These are phyloP conservation scores for Kluyveromyces starmeri DNA, from an alignment of 805 yeast genomes.

Conservation along the genomic window DNA sequence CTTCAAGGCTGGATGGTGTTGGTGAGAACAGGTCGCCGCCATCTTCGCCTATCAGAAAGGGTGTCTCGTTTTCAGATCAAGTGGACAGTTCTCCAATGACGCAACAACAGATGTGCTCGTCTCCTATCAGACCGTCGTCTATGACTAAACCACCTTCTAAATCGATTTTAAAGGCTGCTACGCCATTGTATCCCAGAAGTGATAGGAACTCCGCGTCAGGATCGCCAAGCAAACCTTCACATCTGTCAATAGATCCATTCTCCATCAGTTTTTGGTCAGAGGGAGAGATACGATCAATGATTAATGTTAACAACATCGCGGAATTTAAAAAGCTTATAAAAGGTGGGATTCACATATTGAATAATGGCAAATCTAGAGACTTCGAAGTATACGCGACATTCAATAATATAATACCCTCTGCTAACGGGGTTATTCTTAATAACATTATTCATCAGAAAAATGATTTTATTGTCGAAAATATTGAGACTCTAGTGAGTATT, in stretches of 20 bases:
- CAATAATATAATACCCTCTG: conserved; percentile 20
- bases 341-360: conserved; percentile 20
- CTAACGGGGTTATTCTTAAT: conserved; percentile 2
- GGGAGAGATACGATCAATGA: conserved; percentile 24
- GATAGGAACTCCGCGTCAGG: background rate
- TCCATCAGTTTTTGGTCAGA: conserved; percentile 19
- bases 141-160: conserved; percentile 16
- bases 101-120: conserved; percentile 5
- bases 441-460: conserved; percentile 14
- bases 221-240: conserved; percentile 4
- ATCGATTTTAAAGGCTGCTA: conserved; percentile 19
- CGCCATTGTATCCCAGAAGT: background rate
- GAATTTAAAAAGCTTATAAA: conserved; percentile 18
- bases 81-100: conserved; percentile 22
- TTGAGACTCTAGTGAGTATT: conserved; percentile 10
- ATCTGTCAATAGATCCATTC: conserved; percentile 9
- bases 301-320: conserved; percentile 12
- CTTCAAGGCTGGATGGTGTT: background rate
- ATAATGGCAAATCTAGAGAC: conserved; percentile 8
- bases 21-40: background rate
- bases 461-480: conserved; percentile 12
- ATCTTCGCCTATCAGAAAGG: conserved; percentile 19
- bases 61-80: conserved; percentile 26
- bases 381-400: conserved; percentile 29
- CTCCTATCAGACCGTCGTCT: conserved; percentile 18